Evolutionary conservation across 108 stramenopile genomes (phyloP), one percentile per base, ranked within the genome.

Genomic region (Pseudonitzschia pungens): DNA sequence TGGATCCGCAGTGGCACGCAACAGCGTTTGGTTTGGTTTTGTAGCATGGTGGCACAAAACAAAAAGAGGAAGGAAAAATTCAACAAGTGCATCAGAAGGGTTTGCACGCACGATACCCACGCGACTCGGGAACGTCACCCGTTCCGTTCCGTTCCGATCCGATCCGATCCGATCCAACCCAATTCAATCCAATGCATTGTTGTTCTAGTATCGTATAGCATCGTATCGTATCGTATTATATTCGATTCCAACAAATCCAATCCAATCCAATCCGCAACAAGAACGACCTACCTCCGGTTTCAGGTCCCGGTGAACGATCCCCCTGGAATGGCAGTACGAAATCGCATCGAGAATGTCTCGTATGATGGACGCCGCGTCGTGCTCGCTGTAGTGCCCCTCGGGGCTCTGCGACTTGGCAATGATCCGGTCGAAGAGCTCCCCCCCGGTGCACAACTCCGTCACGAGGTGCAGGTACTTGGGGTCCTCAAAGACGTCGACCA

Each of bases 241-340:
- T n/a, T n/a, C n/a, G n/a, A n/a, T n/a, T n/a, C n/a, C n/a, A n/a
- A n/a, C n/a, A 28, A 33, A 33, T 20, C 26, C 65, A 41, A 4
- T 10, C 45, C 10, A 44, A 1, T 14, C 14, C 24, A 51, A 52
- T 9, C 36, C 22, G 2, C 16, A 26, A 27, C 28, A 22, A 3
- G 9, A 69, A 4, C 24, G 4, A 48, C 54, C 2, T 41, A 53
- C 52, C 79, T 97, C 95, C 7, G 89, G 93, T 77, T 99, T 99
- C 55, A 99, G 81, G 82, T 99, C 99, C 1, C 99, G 86, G 78
- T 99, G 99, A n/a, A 92, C 92, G 79, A 93, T 93, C 18, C 79
- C 81, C 78, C 92, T 95, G 54, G 93, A 95, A 75, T 99, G 99
- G 82, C 97, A 98, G 69, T 98, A 98, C 11, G 81, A 77, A 65